Evolutionary conservation across 1,139 yeast species (phyloP).

Genomic region (Magnusiomyces paraingens): DNA sequence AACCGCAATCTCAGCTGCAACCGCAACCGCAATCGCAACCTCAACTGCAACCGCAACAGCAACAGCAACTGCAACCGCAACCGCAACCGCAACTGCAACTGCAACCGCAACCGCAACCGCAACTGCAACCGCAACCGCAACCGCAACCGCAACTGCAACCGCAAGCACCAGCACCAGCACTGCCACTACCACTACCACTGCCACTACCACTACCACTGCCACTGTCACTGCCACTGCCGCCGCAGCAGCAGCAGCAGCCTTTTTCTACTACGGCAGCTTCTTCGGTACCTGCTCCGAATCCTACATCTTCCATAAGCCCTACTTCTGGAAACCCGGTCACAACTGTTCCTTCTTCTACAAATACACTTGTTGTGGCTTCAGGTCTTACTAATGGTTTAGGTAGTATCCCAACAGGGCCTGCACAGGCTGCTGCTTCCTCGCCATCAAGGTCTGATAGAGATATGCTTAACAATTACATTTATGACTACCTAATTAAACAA

Average conservation of each 20-base stretch:
- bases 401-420: not conserved
- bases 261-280: not conserved
- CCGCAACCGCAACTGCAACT: too few species aligned
- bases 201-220: not conserved
- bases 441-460: slow-evolving; percentile 39
- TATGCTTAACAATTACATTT: slow-evolving; percentile 73
- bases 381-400: not conserved
- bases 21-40: too few species aligned
- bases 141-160: too few species aligned
- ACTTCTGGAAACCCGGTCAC: not conserved
- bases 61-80: too few species aligned
- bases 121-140: too few species aligned
- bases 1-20: not conserved
- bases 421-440: not conserved
- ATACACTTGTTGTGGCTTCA: not conserved
- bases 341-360: not conserved
- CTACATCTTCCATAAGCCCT: too few species aligned
- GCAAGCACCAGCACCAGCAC: not conserved
- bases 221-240: slow-evolving; percentile 5
- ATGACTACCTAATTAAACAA: slow-evolving; percentile 76
- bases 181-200: not conserved
- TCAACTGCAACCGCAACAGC: too few species aligned
- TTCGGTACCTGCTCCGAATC: not conserved
- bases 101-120: too few species aligned
- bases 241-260: not conserved